These are phyloP conservation scores for Penicillium psychrosexuale DNA, from an alignment of 2,329 filamentous ascomycete species.

Conservation along the genomic window DNA sequence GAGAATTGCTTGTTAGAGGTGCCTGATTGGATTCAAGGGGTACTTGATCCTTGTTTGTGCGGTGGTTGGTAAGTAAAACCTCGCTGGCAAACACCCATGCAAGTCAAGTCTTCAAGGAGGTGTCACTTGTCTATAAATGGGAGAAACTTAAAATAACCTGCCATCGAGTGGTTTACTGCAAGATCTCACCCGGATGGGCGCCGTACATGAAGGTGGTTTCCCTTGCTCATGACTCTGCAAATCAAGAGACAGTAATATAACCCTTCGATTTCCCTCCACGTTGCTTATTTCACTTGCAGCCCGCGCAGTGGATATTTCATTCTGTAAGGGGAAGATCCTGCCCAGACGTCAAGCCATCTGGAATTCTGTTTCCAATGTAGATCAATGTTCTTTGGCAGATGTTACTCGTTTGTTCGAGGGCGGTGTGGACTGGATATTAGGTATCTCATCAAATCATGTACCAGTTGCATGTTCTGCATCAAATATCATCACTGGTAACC, in stretches of 20 bases:
- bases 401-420: background rate
- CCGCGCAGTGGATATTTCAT: background rate
- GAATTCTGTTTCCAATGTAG: background rate
- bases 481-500: background rate
- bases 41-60: background rate
- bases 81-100: slow-evolving; percentile 5
- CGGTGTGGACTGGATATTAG: background rate
- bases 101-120: slow-evolving; percentile 4
- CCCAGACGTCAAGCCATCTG: background rate
- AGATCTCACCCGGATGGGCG: slow-evolving; percentile 7
- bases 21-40: background rate
- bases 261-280: slow-evolving; percentile 1
- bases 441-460: background rate
- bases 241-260: background rate
- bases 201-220: slow-evolving; percentile 6
- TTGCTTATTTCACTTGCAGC: slow-evolving; percentile 3
- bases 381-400: background rate
- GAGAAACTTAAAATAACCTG: slow-evolving; percentile 1
- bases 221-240: slow-evolving; percentile 14
- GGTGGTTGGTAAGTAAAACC: background rate
- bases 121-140: slow-evolving; percentile 1
- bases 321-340: slow-evolving; percentile 14
- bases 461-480: slow-evolving; percentile 2
- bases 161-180: slow-evolving; percentile 9
- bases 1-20: background rate